phyloP scores from a whole-genome alignment of 2,329 filamentous ascomycete species.

The Fusarium coffeatum region DNA sequence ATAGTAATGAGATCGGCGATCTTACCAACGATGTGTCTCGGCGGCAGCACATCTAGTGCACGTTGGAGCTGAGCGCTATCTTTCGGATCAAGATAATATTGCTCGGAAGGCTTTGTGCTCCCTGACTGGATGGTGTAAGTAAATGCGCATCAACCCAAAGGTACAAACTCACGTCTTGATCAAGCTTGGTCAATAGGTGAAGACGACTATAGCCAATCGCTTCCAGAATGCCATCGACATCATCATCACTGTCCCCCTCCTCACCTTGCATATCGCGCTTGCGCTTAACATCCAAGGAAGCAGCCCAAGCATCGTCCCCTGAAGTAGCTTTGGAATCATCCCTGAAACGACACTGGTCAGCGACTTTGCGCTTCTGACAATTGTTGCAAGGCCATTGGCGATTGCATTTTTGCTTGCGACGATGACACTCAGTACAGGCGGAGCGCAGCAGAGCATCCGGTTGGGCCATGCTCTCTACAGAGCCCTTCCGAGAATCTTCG shows the following conservation, averaged over 20 bases:
- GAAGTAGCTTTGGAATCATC: constrained; percentile 11
- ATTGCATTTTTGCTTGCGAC: constrained; percentile 28
- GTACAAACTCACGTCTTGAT: constrained; percentile 11
- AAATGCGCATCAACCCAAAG: too few species aligned
- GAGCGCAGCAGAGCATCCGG: constrained; percentile 6
- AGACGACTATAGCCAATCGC: constrained; percentile 26
- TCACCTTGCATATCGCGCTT: constrained; percentile 8
- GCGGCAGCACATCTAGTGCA: constrained; percentile 11
- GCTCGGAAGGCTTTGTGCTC: constrained; percentile 16
- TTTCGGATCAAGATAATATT: constrained; percentile 18
- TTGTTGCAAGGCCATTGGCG: constrained; percentile 27
- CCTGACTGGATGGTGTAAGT: constrained; percentile 1
- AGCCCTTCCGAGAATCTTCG: constrained; percentile 21
- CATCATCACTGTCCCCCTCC: constrained; percentile 11
- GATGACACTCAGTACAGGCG: constrained; percentile 25
- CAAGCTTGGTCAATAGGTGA: constrained; percentile 24
- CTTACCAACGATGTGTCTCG: constrained; percentile 22
- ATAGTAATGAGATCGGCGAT: too few species aligned
- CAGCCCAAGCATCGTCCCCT: constrained; percentile 8
- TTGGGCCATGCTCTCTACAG: not conserved
- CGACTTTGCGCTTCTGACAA: constrained; percentile 28
- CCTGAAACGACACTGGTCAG: constrained; percentile 25
- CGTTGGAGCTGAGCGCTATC: constrained; percentile 11
- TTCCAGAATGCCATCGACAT: constrained; percentile 24
- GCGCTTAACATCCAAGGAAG: constrained; percentile 23